Evolutionary conservation across 345 rosid species (phyloP), one percentile per base, ranked within the genome.

Genomic region (Zanthoxylum bungeanum): DNA sequence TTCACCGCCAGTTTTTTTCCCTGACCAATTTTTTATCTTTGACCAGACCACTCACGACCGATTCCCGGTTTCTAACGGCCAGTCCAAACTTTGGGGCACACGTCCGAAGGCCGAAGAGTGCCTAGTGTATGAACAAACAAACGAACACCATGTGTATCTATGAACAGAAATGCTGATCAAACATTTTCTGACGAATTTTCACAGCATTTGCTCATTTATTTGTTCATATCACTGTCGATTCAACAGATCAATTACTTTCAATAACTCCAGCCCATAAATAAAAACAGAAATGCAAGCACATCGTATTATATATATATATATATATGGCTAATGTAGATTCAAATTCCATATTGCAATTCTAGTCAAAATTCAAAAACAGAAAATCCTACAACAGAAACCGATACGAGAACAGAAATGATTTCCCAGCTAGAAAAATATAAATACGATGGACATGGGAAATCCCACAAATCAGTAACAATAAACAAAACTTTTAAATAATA

Each of bases 401-500:
- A 27, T 0, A 19, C 21, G 9, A 49, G 16, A 46, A 34, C 66
- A 70, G 47, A 70, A 70, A 57, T 57, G 57, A 58, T 61, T 33
- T 33, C 31, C 47, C 14, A 31, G 66, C 66, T 19, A 36, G 36
- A 61, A 60, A 66, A 68, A 49, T 67, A 67, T 30, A 71, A 61
- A 44, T 66, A 69, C 39, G 60, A 72, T 55, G 39, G 66, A 37
- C 65, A 44, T 63, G 77, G 33, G 44, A 58, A 51, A 72, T 31
- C 69, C 73, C 40, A 33, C 1, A 9, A 51, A 70, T 66, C 68
- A n/a, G 67, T 34, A 44, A 64, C 56, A 73, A 63, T 53, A 69
- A 70, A 73, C 73, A 72, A 66, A 78, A 74, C 76, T 79, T n/a
- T 76, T 80, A 78, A 76, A 76, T 74, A 74, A 74, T 74, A 74